These are phyloP conservation scores for Ascochyta rabiei DNA, from an alignment of 2,329 filamentous ascomycete species.

Conservation along the genomic window DNA sequence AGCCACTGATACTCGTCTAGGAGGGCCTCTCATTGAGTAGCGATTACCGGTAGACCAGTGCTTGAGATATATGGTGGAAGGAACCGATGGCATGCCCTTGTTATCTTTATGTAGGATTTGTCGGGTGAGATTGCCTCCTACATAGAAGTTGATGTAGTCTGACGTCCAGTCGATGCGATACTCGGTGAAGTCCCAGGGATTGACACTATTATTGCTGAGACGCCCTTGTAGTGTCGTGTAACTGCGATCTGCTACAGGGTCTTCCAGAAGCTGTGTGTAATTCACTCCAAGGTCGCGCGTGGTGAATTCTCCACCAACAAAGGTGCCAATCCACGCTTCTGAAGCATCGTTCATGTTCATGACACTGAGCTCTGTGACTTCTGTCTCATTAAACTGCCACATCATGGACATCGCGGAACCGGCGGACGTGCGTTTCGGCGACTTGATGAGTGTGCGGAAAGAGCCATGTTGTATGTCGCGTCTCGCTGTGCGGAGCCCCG, in stretches of 20 bases:
- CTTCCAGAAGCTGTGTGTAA: conserved; percentile 46
- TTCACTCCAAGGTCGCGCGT: conserved; percentile 48
- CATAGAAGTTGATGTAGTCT: conserved; percentile 52
- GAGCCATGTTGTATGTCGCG: conserved; percentile 57
- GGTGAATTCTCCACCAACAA: conserved; percentile 50
- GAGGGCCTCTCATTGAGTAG: conserved; percentile 55
- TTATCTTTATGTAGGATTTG: conserved; percentile 43
- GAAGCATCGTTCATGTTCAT: conserved; percentile 52
- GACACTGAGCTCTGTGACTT: conserved; percentile 52
- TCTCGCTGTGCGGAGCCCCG: conserved; percentile 50
- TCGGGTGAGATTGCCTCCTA: conserved; percentile 47
- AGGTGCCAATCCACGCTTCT: conserved; percentile 49
- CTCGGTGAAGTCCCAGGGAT: conserved; percentile 55
- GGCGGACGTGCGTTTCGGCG: conserved; percentile 42
- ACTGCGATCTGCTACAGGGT: conserved; percentile 36
- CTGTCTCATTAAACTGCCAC: conserved; percentile 53
- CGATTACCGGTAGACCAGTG: conserved; percentile 57
- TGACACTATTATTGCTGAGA: conserved; percentile 37
- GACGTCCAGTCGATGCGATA: conserved; percentile 57
- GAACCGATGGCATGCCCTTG: conserved; percentile 48
- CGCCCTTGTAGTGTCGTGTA: conserved; percentile 48
- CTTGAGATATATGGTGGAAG: conserved; percentile 52
- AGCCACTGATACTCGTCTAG: conserved; percentile 47
- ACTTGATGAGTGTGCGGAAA: conserved; percentile 52
- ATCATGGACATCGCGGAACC: conserved; percentile 56